These are phyloP conservation scores for Dalbergia cultrata DNA, from an alignment of 306 rosid species.

Conservation along the genomic window DNA sequence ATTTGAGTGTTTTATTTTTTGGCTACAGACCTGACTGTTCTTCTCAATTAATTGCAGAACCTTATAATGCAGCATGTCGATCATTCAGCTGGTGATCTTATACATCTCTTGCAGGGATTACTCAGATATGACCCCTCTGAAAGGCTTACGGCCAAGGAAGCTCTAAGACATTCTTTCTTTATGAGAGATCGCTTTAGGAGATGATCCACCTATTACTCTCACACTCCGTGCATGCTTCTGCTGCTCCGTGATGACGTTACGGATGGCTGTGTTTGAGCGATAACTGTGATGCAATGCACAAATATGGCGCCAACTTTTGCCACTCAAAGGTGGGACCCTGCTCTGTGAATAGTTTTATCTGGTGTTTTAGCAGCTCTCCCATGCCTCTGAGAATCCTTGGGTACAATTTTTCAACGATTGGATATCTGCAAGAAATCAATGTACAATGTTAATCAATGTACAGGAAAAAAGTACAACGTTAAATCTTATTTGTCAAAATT, in stretches of 20 bases:
- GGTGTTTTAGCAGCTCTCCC: slow-evolving; percentile 10
- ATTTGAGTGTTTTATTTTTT: slow-evolving; percentile 5
- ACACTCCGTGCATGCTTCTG: not conserved
- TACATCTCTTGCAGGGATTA: slow-evolving; percentile 88
- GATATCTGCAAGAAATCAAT: not conserved
- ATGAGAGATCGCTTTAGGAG: slow-evolving; percentile 67
- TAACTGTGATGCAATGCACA: not conserved
- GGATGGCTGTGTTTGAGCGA: not conserved
- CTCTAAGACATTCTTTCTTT: slow-evolving; percentile 83
- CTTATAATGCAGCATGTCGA: slow-evolving; percentile 94
- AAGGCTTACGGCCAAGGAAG: slow-evolving; percentile 78
- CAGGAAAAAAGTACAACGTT: not conserved
- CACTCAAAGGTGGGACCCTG: not conserved
- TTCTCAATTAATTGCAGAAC: slow-evolving; percentile 60
- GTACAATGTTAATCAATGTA: not conserved
- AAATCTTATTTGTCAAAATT: too few species aligned
- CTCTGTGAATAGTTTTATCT: not conserved
- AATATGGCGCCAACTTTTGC: not conserved
- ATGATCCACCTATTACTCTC: slow-evolving; percentile 15
- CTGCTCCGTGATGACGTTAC: not conserved
- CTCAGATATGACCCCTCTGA: slow-evolving; percentile 80
- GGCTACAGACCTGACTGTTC: not conserved
- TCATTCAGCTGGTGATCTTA: slow-evolving; percentile 94
- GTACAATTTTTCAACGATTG: too few species aligned
- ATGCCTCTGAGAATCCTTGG: not conserved